A percentile compares a stretch with the other conserved stretches of the same genome.
Evolutionary conservation across 768 basidiomycete species (phyloP).

Genomic region (Gloeophyllum trabeum): DNA sequence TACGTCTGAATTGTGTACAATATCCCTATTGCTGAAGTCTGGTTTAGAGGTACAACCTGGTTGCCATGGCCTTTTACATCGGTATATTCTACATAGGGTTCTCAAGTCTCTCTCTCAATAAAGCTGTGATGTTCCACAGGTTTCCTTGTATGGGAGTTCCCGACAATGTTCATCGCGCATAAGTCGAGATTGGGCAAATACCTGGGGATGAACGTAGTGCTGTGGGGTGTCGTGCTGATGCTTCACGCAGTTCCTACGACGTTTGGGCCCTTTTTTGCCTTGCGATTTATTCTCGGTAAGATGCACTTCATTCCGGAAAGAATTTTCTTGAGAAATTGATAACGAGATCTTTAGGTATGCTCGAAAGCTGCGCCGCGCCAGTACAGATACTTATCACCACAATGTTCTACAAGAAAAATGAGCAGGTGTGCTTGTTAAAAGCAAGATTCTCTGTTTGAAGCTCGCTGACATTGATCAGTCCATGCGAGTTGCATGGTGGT

Average conservation of each 20-base stretch:
- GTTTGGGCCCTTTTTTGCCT: slow-evolving; percentile 50
- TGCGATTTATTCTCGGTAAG: slow-evolving; percentile 48
- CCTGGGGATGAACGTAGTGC: slow-evolving; percentile 45
- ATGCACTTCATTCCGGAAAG: neutral
- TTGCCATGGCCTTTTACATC: slow-evolving; percentile 53
- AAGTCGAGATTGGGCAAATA: slow-evolving; percentile 46
- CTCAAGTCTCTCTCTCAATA: neutral
- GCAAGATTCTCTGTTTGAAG: neutral
- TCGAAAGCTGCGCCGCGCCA: slow-evolving; percentile 54
- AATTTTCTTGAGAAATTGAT: neutral
- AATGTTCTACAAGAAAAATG: slow-evolving; percentile 62
- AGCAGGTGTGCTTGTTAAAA: slow-evolving; percentile 27
- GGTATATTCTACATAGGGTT: slow-evolving; percentile 20
- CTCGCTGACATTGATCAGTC: neutral
- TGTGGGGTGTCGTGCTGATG: slow-evolving; percentile 53
- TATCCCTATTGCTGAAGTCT: neutral
- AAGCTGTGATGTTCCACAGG: slow-evolving; percentile 18
- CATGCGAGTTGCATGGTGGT: neutral
- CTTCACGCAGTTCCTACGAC: slow-evolving; percentile 43
- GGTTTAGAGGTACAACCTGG: slow-evolving; percentile 45
- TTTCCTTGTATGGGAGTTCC: slow-evolving; percentile 52
- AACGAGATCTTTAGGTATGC: slow-evolving; percentile 35
- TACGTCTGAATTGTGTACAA: slow-evolving; percentile 10
- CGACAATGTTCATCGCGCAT: slow-evolving; percentile 55
- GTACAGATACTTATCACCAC: slow-evolving; percentile 49